Evolutionary conservation across 352 stramenopile species (phyloP).

Genomic region (Phytophthora litchii): DNA sequence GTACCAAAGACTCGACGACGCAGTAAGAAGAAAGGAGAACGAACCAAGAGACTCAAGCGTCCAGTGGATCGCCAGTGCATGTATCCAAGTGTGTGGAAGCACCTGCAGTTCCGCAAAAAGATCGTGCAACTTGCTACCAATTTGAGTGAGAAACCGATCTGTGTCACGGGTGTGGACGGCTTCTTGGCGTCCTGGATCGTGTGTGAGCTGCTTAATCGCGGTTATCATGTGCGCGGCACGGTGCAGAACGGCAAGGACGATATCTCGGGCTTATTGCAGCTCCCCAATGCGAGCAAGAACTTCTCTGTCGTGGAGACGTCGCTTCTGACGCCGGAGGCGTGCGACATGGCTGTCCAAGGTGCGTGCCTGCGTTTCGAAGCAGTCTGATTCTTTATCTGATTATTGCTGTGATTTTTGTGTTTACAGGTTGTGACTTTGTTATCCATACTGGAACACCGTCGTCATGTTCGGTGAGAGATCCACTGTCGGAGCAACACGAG

Average conservation of each 20-base stretch:
- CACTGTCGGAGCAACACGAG: slow-evolving; percentile 84
- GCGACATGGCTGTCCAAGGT: slow-evolving; percentile 87
- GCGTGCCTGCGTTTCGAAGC: slow-evolving; percentile 6
- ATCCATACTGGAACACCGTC: slow-evolving; percentile 89
- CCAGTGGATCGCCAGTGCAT: slow-evolving; percentile 58
- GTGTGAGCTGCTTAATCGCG: slow-evolving; percentile 71
- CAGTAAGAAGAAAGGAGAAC: slow-evolving; percentile 35
- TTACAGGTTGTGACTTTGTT: slow-evolving; percentile 80
- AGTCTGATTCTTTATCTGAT: slow-evolving; percentile 9
- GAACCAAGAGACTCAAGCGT: slow-evolving; percentile 36
- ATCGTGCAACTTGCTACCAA: slow-evolving; percentile 78
- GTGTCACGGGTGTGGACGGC: slow-evolving; percentile 85
- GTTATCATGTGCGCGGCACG: slow-evolving; percentile 84
- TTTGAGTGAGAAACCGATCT: slow-evolving; percentile 82
- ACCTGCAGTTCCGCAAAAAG: slow-evolving; percentile 82
- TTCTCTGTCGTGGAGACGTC: slow-evolving; percentile 89
- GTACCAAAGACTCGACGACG: slow-evolving; percentile 35
- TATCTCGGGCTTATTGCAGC: slow-evolving; percentile 73
- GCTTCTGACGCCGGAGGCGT: slow-evolving; percentile 85
- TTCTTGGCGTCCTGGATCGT: slow-evolving; percentile 90
- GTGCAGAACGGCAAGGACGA: slow-evolving; percentile 89
- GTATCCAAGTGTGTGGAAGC: slow-evolving; percentile 85
- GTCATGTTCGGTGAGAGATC: slow-evolving; percentile 87
- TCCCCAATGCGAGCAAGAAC: slow-evolving; percentile 78
- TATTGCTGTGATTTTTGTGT: slow-evolving; percentile 2